phyloP scores from a whole-genome alignment of 441 rosid species.

The Eugenia klotzschiana region DNA sequence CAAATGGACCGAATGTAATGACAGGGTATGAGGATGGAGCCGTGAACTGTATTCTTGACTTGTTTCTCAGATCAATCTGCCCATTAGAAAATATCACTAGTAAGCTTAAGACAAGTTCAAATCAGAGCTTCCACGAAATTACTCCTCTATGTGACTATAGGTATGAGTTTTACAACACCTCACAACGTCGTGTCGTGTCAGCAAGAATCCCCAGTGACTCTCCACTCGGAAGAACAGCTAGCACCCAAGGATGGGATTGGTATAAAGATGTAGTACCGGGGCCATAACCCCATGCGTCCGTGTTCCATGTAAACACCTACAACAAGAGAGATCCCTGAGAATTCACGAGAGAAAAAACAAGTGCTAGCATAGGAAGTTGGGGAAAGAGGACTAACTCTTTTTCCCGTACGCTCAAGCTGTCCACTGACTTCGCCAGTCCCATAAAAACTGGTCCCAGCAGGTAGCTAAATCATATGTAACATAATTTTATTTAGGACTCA shows the following conservation, averaged over 20 bases:
- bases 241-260: slow-evolving; percentile 98
- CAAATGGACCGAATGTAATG: slow-evolving; percentile 80
- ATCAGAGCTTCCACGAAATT: background rate
- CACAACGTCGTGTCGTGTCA: slow-evolving; percentile 76
- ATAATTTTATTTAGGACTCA: background rate
- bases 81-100: background rate
- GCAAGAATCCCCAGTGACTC: slow-evolving; percentile 89
- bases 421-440: slow-evolving; percentile 99
- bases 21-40: slow-evolving; percentile 61
- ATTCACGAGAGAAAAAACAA: background rate
- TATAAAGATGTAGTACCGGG: slow-evolving; percentile 77
- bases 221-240: slow-evolving; percentile 75
- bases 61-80: slow-evolving; percentile 83
- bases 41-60: slow-evolving; percentile 33
- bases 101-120: background rate
- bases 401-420: slow-evolving; percentile 85
- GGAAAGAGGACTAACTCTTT: slow-evolving; percentile 39
- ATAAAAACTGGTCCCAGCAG: slow-evolving; percentile 70
- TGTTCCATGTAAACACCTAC: slow-evolving; percentile 93
- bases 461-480: slow-evolving; percentile 34
- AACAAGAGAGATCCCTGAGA: background rate
- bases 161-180: slow-evolving; percentile 30
- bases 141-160: background rate
- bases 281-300: slow-evolving; percentile 82
- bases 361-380: background rate